Base-by-base conservation (phyloP, 495 filamentous ascomycete genomes). In the Massariosphaeria phaeospora region DNA sequence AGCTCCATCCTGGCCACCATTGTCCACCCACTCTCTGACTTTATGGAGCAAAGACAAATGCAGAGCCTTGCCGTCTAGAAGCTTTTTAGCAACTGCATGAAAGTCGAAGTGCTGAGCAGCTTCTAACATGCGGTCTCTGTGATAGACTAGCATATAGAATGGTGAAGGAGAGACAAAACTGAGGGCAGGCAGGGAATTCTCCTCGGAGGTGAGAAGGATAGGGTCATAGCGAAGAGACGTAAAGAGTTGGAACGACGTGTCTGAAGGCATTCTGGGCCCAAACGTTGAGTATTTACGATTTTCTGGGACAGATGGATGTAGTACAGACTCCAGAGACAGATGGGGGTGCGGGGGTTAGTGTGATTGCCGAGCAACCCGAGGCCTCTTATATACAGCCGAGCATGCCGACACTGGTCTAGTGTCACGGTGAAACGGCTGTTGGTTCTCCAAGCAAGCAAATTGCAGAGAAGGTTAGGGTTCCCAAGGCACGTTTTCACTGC, bases 101-200 rank as follows among this genome's bases (percentile, higher is more conserved):
- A 84, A 91, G 21, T 73, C 63, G 69, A 89, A 95, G 54, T 86
- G 71, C 25, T 70, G 69, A 0, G 87, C 89, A 23, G 89, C 88
- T 50, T 75, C 73, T 38, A 89, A 75, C 64, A 96, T 80, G n/a
- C 83, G 88, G 63, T 93, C 85, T 18, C 79, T 81, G 68, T 97
- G 91, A 68, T 84, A 84, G 38, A 78, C 70, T 11, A 95, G 78
- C 73, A 96, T 87, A 72, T 95, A 96, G 63, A 93, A 85, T 1
- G 82, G 82, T n/a, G 79, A 82, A 17, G 73, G 55, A 17, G 53
- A 35, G 20, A 59, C 17, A 42, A 63, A 59, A 47, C 74, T 70
- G 10, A 66, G 65, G 25, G 63, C 54, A 20, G 70, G 67, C 44
- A 66, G 71, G 45, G 64, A 55, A 36, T 79, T 74, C 70, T 75